Conservation (phyloP, 1,284 basidiomycete species). For the Porogramme epimiltina region DNA sequence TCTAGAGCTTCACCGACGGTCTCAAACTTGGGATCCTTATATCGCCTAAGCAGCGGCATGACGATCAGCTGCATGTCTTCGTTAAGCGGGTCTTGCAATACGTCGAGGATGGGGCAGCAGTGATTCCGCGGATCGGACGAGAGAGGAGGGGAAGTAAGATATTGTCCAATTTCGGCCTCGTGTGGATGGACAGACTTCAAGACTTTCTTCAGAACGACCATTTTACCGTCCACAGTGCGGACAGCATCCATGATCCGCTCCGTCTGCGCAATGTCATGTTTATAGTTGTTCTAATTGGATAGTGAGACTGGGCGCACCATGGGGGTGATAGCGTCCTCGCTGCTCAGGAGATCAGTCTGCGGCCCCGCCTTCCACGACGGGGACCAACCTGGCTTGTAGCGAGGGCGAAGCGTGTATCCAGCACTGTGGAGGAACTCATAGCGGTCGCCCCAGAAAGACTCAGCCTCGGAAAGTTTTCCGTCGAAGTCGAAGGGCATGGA, state of each 20-base stretch:
- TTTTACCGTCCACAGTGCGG: not conserved
- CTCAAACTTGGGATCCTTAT: constrained; percentile 15
- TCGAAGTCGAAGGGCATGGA: too few relatives aligned
- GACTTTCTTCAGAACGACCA: not conserved
- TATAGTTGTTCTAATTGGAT: too few relatives aligned
- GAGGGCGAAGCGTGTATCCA: not conserved
- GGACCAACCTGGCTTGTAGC: not conserved
- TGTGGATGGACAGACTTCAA: not conserved
- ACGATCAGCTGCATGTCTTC: constrained; percentile 16
- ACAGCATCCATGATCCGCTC: not conserved
- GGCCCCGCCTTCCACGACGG: not conserved
- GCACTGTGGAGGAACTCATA: not conserved
- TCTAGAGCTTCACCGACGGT: constrained; percentile 24
- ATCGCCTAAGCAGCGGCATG: constrained; percentile 24
- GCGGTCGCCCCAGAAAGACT: not conserved
- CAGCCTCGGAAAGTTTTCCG: not conserved
- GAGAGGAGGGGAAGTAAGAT: constrained; percentile 2
- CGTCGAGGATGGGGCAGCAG: constrained; percentile 13
- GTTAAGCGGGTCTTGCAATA: not conserved
- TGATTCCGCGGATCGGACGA: constrained; percentile 13
- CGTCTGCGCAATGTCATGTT: too few relatives aligned
- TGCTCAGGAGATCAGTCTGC: not conserved
- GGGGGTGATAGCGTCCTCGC: not conserved
- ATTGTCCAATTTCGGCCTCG: constrained; percentile 12
- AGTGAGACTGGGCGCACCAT: not conserved